Evolutionary conservation across 129 eudicot species (phyloP), one percentile per base, ranked within the genome.

Genomic region (Centaurea solstitialis): DNA sequence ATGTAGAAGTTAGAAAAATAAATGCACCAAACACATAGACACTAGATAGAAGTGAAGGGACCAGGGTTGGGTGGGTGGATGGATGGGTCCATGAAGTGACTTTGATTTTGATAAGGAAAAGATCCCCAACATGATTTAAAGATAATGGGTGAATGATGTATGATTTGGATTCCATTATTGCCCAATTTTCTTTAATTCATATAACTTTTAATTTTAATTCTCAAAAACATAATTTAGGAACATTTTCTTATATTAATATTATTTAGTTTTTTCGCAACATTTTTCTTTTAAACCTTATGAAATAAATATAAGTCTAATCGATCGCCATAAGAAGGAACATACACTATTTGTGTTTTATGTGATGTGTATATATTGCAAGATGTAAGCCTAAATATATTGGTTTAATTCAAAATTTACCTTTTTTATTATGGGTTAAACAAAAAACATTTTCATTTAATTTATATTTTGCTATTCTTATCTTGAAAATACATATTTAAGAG

Each of bases 21-120:
- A 76, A 79, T 67, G 89, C 87, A 82, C 78, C 78, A 83, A 84
- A 76, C 76, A 83, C 83, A 81, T 61, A 74, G 64, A 39, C 50
- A 37, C 40, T 70, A n/a, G 22, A 59, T 76, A 78, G 80, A 76
- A 76, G 64, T 39, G 64, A 76, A 77, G 30, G 67, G 81, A 67
- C 81, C 74, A n/a, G 43, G 45, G 81, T 68, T 67, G 81, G 64
- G 43, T 77, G 66, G 45, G 81, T 85, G 91, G 86, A 74, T 85
- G 91, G 86, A 82, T 82, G 89, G 89, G 81, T 68, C 82, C 90
- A 79, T 66, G 76, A 77, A 73, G 89, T 76, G 87, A 86, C 85
- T 84, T 64, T 82, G 87, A 85, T 70, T n/a, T 37, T 70, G 75
- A 37, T 40, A 57, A 70, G 10, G 71, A 79, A 57, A 38, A 45